Base-by-base conservation (phyloP, 2,329 filamentous ascomycete genomes). In the Alternaria hordeiaustralica region DNA sequence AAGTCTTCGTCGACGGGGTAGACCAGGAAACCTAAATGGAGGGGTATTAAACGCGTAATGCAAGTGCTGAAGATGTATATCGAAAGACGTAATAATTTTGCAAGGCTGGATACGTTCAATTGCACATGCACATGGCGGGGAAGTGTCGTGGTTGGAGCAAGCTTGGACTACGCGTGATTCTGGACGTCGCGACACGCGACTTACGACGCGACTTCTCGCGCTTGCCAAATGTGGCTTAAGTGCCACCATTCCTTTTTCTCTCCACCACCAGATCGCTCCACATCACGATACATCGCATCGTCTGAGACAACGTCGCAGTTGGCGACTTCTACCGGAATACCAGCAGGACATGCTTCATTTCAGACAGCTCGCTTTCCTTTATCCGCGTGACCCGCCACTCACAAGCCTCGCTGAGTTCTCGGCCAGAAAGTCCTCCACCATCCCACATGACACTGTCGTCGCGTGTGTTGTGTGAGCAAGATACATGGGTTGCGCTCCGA, bases 151-250 rank as follows among this genome's bases (percentile, higher is more conserved):
- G 54, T 60, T 58, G 60, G 47, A 58, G 10, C n/a, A 59, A 23
- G 61, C 57, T 60, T 56, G 36, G 61, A 56, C 61, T 56, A 51
- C 50, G 49, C 51, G 61, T 55, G 57, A 60, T 53, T 63, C n/a
- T 60, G 33, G 46, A 41, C 20, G 57, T 55, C 61, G 58, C 51
- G 61, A 60, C 33, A 53, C 61, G 60, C 45, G 33, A 36, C 33
- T 36, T 36, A 2, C 58, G 61, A 58, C 62, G 62, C 64, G 64
- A 60, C 57, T 54, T 43, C 57, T 54, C 30, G 63, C 49, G 56
- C 59, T 57, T 58, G 55, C 61, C 64, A 63, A 58, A 63, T 63
- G 51, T 64, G 60, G 60, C 60, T 64, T 59, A 59, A 57, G 61
- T 58, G 57, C 46, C 57, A 49, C 61, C 53, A 53, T 44, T 23